A percentile compares a stretch with the other conserved stretches of the same genome.
Evolutionary conservation across 2,329 filamentous ascomycete genomes (phyloP).

Genomic region (Exutisphaerella laricina): DNA sequence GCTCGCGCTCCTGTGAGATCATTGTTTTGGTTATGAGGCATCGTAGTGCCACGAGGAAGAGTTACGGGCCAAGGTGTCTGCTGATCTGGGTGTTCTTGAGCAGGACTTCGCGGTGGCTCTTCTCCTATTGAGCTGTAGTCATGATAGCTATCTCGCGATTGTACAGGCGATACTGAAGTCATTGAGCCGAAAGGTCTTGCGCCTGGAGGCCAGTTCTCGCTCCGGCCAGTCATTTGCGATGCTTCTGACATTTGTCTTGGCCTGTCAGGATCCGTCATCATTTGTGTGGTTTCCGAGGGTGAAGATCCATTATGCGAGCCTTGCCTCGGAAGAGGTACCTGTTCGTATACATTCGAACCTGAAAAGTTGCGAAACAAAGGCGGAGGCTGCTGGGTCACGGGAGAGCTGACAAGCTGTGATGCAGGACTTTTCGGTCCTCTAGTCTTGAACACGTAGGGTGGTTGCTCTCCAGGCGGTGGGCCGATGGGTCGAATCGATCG

Average conservation of each 20-base stretch:
- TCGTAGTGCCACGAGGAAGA: slow-evolving; percentile 20
- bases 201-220: slow-evolving; percentile 5
- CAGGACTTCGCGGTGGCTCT: slow-evolving; percentile 23
- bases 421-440: too few species aligned
- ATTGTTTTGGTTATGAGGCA: slow-evolving; percentile 2
- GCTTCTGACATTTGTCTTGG: slow-evolving; percentile 10
- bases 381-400: neutral
- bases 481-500: slow-evolving; percentile 18
- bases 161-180: slow-evolving; percentile 15
- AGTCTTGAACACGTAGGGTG: too few species aligned
- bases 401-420: too few species aligned
- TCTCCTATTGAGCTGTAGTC: slow-evolving; percentile 19
- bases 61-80: slow-evolving; percentile 27
- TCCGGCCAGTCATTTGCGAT: slow-evolving; percentile 12
- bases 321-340: neutral
- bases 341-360: slow-evolving; percentile 5
- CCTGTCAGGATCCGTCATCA: slow-evolving; percentile 3
- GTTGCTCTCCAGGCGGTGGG: slow-evolving; percentile 14
- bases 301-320: slow-evolving; percentile 3
- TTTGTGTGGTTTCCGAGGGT: neutral
- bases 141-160: slow-evolving; percentile 3
- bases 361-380: slow-evolving; percentile 7
- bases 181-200: slow-evolving; percentile 13
- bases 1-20: neutral
- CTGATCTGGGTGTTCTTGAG: slow-evolving; percentile 25